These are phyloP conservation scores for Chlamydomonas asymmetrica DNA, from an alignment of 139 green algal genomes.

Conservation along the genomic window DNA sequence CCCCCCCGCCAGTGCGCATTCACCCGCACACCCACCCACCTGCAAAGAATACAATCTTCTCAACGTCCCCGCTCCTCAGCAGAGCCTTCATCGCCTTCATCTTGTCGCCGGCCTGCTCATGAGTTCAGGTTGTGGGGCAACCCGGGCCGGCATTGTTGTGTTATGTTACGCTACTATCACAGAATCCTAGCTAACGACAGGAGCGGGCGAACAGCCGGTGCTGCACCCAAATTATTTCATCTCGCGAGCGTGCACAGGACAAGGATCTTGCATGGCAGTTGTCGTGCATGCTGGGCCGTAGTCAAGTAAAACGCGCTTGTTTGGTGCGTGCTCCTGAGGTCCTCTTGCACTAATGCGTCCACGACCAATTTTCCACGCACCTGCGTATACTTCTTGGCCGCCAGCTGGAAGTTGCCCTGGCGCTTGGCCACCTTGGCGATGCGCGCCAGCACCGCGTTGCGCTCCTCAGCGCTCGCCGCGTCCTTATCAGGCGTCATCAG, in stretches of 20 bases:
- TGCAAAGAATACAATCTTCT: conserved; percentile 89
- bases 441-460: conserved; percentile 45
- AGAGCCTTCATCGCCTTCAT: conserved; percentile 82
- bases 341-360: too few relatives aligned
- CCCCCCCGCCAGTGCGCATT: not conserved
- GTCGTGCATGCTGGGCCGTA: too few relatives aligned
- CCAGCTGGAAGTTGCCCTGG: conserved; percentile 78
- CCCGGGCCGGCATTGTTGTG: too few relatives aligned
- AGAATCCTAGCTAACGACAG: too few relatives aligned
- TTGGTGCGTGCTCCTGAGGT: too few relatives aligned
- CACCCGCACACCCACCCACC: conserved; percentile 31
- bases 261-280: not conserved
- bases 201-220: not conserved
- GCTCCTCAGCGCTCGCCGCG: conserved; percentile 39
- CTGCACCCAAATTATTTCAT: not conserved
- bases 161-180: too few relatives aligned
- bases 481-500: conserved; percentile 67
- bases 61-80: conserved; percentile 69
- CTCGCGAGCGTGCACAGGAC: not conserved
- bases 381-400: conserved; percentile 87
- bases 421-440: conserved; percentile 74
- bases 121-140: not conserved
- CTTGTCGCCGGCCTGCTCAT: conserved; percentile 68
- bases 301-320: too few relatives aligned
- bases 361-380: too few relatives aligned